These are phyloP conservation scores for Trichophyton simii DNA, from an alignment of 2,329 filamentous ascomycete species.

Conservation along the genomic window DNA sequence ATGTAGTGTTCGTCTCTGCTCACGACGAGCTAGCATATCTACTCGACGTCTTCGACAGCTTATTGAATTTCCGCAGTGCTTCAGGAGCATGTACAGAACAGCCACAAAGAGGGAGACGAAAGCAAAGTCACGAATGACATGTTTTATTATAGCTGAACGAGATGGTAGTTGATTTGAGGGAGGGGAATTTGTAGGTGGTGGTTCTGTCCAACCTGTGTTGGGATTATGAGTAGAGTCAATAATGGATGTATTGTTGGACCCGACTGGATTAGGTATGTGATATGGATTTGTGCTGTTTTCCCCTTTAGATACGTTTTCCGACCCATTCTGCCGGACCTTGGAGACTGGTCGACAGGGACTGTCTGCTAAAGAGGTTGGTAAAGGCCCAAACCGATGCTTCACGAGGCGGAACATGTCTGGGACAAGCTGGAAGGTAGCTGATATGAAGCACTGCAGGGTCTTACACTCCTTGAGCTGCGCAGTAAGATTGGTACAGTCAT, in stretches of 20 bases:
- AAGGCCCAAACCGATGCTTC: conserved; percentile 19
- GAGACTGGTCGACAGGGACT: conserved; percentile 9
- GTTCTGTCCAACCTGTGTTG: neutral
- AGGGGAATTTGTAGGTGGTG: neutral
- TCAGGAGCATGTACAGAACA: conserved; percentile 25
- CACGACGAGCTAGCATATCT: conserved; percentile 41
- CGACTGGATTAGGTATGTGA: neutral
- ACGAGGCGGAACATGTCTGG: conserved; percentile 20
- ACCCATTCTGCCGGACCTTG: neutral
- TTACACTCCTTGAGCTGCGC: conserved; percentile 17
- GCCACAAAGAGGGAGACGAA: conserved; percentile 34
- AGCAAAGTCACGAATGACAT: conserved; percentile 25
- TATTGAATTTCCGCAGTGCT: conserved; percentile 30
- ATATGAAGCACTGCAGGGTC: conserved; percentile 20
- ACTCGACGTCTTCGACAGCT: conserved; percentile 38
- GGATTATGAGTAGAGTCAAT: neutral
- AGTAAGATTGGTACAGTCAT: conserved; percentile 18
- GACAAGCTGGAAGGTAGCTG: conserved; percentile 19
- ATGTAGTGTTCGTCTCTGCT: conserved; percentile 41
- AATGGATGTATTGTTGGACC: neutral
- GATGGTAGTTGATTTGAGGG: neutral
- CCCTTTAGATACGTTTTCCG: neutral
- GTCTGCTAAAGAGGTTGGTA: conserved; percentile 14
- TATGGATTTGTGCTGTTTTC: neutral
- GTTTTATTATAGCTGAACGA: conserved; percentile 6